phyloP scores from a whole-genome alignment of 257 asterid genomes.

The Craterostigma plantagineum region DNA sequence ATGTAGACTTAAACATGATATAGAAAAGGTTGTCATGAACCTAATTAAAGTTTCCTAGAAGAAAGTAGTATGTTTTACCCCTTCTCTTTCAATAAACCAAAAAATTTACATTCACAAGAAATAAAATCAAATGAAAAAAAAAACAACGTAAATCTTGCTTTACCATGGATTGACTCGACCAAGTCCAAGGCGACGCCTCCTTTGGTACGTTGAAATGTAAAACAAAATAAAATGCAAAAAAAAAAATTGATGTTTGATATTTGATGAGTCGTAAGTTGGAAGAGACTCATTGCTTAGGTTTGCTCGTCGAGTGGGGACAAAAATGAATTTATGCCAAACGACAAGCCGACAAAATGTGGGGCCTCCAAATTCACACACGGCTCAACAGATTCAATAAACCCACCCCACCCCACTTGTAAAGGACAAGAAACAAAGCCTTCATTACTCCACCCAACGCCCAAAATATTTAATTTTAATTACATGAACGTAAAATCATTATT shows the following conservation, averaged over 20 bases:
- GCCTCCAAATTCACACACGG: constrained; percentile 14
- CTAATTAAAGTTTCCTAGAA: too few relatives aligned
- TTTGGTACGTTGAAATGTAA: not conserved
- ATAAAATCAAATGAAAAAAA: too few relatives aligned
- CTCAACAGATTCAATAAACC: constrained; percentile 10
- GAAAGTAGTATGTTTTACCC: too few relatives aligned
- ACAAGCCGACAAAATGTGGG: constrained; percentile 57
- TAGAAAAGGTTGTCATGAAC: too few relatives aligned
- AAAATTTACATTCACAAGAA: too few relatives aligned
- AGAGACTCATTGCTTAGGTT: not conserved
- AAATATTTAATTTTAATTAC: too few relatives aligned
- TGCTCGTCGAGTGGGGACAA: constrained; percentile 13
- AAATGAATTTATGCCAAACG: constrained; percentile 22
- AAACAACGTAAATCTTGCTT: too few relatives aligned
- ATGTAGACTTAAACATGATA: too few relatives aligned
- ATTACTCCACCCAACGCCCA: constrained; percentile 1
- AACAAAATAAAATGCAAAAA: not conserved
- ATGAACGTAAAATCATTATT: too few relatives aligned
- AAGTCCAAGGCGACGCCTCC: not conserved
- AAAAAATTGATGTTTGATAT: not conserved
- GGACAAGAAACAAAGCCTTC: not conserved
- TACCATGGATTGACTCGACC: too few relatives aligned
- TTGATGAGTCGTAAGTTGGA: not conserved
- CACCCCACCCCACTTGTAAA: not conserved
- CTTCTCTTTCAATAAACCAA: too few relatives aligned